Percentiles rank a stretch among this genome's conserved stretches.
phyloP scores from a whole-genome alignment of 495 filamentous ascomycete genomes.

The Neurospora pannonica region DNA sequence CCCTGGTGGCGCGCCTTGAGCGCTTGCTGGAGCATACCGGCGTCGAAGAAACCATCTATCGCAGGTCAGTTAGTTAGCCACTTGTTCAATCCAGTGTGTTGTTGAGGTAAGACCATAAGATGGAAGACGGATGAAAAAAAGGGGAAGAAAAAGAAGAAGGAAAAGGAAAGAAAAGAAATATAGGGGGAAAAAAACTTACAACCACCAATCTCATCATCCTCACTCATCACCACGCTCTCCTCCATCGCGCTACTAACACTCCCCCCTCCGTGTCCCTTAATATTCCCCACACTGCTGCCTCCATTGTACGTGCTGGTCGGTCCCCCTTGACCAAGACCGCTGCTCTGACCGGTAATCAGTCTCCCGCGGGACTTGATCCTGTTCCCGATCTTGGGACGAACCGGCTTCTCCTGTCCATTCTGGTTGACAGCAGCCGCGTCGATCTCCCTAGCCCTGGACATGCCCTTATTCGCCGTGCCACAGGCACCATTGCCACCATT shows the following conservation, averaged over 20 bases:
- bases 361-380: slow-evolving; percentile 47
- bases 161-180: too few relatives aligned
- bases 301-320: background rate
- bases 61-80: too few relatives aligned
- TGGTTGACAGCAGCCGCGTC: slow-evolving; percentile 13
- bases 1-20: slow-evolving; percentile 52
- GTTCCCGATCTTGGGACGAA: slow-evolving; percentile 7
- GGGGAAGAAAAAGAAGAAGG: too few relatives aligned
- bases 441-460: slow-evolving; percentile 33
- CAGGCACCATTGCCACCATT: background rate
- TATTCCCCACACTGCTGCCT: background rate
- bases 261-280: slow-evolving; percentile 26
- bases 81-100: too few relatives aligned
- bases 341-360: slow-evolving; percentile 38
- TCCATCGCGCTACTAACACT: slow-evolving; percentile 36
- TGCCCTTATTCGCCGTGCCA: slow-evolving; percentile 10
- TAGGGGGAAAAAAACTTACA: slow-evolving; percentile 56
- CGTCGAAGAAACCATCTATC: slow-evolving; percentile 91
- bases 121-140: too few relatives aligned
- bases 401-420: background rate
- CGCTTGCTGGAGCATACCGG: slow-evolving; percentile 83
- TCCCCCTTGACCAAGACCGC: slow-evolving; percentile 29
- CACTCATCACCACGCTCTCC: slow-evolving; percentile 55
- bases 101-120: too few relatives aligned
- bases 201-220: slow-evolving; percentile 84